Evolutionary conservation across 164 flowering plant species (phyloP), one percentile per base, ranked within the genome.

Genomic region (Tetracentron sinense): DNA sequence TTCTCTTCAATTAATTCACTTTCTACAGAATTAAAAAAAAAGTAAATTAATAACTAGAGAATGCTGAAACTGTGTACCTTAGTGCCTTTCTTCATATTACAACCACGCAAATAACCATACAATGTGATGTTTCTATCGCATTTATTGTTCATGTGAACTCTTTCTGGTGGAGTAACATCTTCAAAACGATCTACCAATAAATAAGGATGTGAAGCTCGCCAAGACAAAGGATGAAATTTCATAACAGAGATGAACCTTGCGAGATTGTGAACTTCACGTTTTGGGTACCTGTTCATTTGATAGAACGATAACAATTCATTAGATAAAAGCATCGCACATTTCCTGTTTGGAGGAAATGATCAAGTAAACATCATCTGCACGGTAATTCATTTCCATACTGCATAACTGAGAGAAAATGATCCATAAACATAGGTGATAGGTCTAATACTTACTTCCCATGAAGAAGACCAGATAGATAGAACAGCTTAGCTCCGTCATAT

Each of bases 21-120:
- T 6, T 49, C 19, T 49, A 15, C 21, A 49, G 19, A 49, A 1
- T 49, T 21, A 49, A 22, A 22, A 49, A 19, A 19, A 48, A 33
- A 17, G 28, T 20, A 54, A 28, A 14, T 30, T 21, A 14, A 49
- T 29, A 22, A 64, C 48, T 38, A 38, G 7, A 23, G 49, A 50
- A 17, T 20, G 3, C 17, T 28, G 17, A 46, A 52, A 61, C 31
- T n/a, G 11, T 66, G 54, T 74, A 91, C 99, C 96, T 92, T 92
- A 16, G 83, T 76, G 51, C 89, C 91, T 54, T 78, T 83, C 78
- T 89, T 95, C 85, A 95, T 63, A 74, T 92, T 95, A 75, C 97
- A 92, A 54, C 99, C 99, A 48, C 97, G 85, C 60, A 95, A 67
- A 74, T 88, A 95, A 70, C 99, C 99, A 84, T 83, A 95, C 52